A percentile compares a stretch with the other conserved stretches of the same genome.
These are phyloP conservation scores for Adansonia digitata DNA, from an alignment of 345 rosid species.

Conservation along the genomic window DNA sequence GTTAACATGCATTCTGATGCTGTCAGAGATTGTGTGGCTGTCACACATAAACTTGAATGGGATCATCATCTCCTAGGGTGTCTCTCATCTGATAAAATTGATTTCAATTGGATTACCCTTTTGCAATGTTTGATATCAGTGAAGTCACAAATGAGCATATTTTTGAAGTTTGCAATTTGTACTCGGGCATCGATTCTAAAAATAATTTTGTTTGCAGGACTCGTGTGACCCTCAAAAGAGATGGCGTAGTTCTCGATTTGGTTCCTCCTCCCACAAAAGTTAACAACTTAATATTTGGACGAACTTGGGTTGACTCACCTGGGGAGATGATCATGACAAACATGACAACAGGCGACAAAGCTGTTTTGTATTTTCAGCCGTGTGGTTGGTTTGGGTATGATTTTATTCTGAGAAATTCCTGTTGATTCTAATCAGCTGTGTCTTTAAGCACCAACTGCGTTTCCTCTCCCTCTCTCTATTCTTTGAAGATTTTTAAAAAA, in stretches of 20 bases:
- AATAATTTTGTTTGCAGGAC: conserved; percentile 41
- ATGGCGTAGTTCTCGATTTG: conserved; percentile 65
- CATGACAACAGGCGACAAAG: conserved; percentile 70
- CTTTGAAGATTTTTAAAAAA: neutral
- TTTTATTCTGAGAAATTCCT: neutral
- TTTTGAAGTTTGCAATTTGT: neutral
- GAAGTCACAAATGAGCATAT: neutral
- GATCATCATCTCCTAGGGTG: neutral
- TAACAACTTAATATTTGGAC: conserved; percentile 71
- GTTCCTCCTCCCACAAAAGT: conserved; percentile 78
- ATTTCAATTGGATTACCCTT: neutral
- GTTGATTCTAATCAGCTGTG: neutral
- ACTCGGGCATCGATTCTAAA: neutral
- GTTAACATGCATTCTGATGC: neutral
- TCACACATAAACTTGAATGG: neutral
- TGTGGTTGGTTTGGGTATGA: conserved; percentile 82
- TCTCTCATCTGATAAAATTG: neutral
- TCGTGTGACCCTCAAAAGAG: conserved; percentile 68
- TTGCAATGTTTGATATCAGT: neutral
- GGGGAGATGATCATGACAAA: conserved; percentile 83
- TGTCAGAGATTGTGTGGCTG: neutral
- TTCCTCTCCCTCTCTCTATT: neutral
- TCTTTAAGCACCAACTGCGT: neutral
- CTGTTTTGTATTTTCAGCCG: conserved; percentile 69
- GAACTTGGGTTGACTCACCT: conserved; percentile 74